Conservation (phyloP, 352 stramenopile genomes). For the Globisporangium splendens region DNA sequence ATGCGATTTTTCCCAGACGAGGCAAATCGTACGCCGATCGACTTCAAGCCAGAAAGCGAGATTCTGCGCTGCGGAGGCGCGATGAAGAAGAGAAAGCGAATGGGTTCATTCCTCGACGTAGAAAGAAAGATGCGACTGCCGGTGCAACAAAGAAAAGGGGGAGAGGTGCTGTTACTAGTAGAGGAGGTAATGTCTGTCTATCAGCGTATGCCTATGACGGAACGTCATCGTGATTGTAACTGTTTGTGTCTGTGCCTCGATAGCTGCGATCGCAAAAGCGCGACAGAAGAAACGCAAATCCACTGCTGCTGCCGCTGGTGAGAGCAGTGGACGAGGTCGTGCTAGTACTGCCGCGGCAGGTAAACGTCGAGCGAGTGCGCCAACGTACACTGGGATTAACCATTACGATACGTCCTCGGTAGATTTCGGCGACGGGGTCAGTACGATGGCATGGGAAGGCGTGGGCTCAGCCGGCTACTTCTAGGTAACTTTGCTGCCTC, state of each 20-base stretch:
- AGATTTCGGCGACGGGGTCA: slow-evolving; percentile 51
- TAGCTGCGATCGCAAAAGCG: slow-evolving; percentile 1
- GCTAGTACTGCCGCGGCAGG: not conserved
- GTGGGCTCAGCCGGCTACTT: slow-evolving; percentile 60
- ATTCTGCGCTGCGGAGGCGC: slow-evolving; percentile 12
- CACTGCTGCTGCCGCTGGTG: slow-evolving; percentile 1
- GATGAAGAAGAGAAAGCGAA: slow-evolving; percentile 13
- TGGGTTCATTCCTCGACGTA: not conserved
- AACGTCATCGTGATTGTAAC: too few relatives aligned
- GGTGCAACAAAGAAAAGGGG: not conserved
- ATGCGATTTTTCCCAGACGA: slow-evolving; percentile 13
- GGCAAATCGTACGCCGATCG: slow-evolving; percentile 57
- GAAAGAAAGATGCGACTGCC: slow-evolving; percentile 16
- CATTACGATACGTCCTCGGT: slow-evolving; percentile 47
- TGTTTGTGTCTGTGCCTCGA: not conserved
- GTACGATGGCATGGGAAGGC: slow-evolving; percentile 72
- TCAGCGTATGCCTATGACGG: not conserved
- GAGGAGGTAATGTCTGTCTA: slow-evolving; percentile 5
- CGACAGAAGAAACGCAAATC: slow-evolving; percentile 14
- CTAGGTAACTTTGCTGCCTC: slow-evolving; percentile 20
- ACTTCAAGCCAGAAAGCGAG: slow-evolving; percentile 48
- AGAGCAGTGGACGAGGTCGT: not conserved
- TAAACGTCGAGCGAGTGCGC: slow-evolving; percentile 10
- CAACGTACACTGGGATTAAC: slow-evolving; percentile 37
- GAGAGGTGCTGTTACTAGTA: slow-evolving; percentile 3